These are phyloP conservation scores for Podospora australis DNA, from an alignment of 495 filamentous ascomycete genomes.

Conservation along the genomic window DNA sequence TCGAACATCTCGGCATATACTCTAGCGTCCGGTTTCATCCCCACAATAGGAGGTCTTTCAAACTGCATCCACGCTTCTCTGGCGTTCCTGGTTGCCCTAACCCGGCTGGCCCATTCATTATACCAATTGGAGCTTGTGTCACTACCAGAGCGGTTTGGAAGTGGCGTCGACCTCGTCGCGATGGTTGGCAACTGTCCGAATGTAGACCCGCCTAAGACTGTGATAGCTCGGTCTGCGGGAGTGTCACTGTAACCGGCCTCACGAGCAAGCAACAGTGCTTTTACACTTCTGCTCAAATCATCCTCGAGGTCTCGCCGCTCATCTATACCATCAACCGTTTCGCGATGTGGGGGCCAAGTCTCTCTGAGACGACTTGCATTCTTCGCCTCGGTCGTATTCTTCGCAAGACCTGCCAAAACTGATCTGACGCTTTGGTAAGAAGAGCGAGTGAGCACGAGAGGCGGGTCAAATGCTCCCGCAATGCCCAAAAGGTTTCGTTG, in stretches of 20 bases:
- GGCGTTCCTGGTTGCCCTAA: slow-evolving; percentile 37
- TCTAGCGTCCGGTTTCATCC: slow-evolving; percentile 21
- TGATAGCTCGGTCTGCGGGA: slow-evolving; percentile 29
- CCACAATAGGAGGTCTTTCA: slow-evolving; percentile 21
- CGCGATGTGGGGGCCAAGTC: slow-evolving; percentile 43
- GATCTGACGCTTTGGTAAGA: slow-evolving; percentile 34
- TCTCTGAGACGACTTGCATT: slow-evolving; percentile 30
- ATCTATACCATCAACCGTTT: slow-evolving; percentile 39
- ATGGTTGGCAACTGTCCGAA: slow-evolving; percentile 32
- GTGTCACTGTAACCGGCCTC: slow-evolving; percentile 35
- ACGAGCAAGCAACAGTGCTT: slow-evolving; percentile 31
- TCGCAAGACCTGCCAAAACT: slow-evolving; percentile 35
- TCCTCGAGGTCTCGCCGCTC: slow-evolving; percentile 35
- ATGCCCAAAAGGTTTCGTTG: slow-evolving; percentile 35
- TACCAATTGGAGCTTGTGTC: slow-evolving; percentile 22
- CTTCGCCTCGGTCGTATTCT: slow-evolving; percentile 29
- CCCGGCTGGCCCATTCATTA: slow-evolving; percentile 29
- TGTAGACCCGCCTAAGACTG: slow-evolving; percentile 31
- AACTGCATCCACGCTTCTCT: slow-evolving; percentile 42
- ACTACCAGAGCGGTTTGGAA: slow-evolving; percentile 17
- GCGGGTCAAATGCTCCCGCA: slow-evolving; percentile 28
- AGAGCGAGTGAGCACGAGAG: slow-evolving; percentile 28
- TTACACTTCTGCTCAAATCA: slow-evolving; percentile 32
- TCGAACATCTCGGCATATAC: slow-evolving; percentile 42
- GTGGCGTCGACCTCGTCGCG: slow-evolving; percentile 30